Percentiles rank a stretch among this genome's conserved stretches.
These are phyloP conservation scores for Fremontodendron californicum DNA, from an alignment of 345 rosid species.

Conservation along the genomic window DNA sequence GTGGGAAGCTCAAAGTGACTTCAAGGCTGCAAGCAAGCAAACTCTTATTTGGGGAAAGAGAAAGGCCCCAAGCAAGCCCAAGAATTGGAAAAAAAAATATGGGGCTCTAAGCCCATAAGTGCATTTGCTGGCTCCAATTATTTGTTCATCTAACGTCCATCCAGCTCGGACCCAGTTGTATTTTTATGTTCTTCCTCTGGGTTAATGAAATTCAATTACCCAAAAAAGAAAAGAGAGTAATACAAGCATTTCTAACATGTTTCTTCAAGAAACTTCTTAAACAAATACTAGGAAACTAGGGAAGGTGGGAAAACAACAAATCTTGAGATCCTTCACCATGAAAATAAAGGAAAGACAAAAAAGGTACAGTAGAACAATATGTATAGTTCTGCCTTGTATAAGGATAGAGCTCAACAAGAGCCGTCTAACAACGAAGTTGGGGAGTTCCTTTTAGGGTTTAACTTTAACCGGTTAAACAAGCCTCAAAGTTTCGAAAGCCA, in stretches of 20 bases:
- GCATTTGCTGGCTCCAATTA: neutral
- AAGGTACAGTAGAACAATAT: neutral
- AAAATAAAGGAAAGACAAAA: neutral
- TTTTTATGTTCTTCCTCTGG: neutral
- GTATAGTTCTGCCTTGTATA: neutral
- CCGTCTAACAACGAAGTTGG: neutral
- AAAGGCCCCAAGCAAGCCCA: neutral
- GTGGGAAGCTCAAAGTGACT: neutral
- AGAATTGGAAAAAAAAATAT: too few species aligned
- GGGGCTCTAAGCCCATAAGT: neutral
- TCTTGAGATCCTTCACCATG: neutral
- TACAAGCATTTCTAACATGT: neutral
- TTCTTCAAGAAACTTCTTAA: neutral
- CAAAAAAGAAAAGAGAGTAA: neutral
- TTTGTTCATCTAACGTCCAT: neutral
- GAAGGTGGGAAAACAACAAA: neutral
- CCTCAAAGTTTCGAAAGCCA: neutral
- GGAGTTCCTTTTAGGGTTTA: too few species aligned
- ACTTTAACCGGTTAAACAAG: neutral
- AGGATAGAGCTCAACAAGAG: too few species aligned
- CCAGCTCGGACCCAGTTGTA: neutral
- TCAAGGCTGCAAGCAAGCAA: neutral
- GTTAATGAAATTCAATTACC: neutral
- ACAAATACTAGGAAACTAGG: neutral
- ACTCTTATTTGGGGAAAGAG: neutral